phyloP scores from a whole-genome alignment of 2,329 filamentous ascomycete genomes.

The Colletotrichum ledebouriae region DNA sequence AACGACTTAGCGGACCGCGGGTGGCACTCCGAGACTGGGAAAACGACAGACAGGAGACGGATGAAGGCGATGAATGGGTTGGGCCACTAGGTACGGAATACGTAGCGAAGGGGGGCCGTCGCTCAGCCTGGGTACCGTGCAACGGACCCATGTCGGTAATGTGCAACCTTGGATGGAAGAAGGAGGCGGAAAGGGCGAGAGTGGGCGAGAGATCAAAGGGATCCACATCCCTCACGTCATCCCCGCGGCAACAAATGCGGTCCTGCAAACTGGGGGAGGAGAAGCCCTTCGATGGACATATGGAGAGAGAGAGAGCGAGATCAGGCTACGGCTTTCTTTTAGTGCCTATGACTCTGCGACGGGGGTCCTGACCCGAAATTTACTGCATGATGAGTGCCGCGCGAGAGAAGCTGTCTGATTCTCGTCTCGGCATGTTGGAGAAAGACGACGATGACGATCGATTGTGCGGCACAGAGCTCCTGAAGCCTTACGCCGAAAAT shows the following conservation, averaged over 20 bases:
- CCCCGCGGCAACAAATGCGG: slow-evolving; percentile 32
- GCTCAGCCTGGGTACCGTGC: slow-evolving; percentile 25
- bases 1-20: slow-evolving; percentile 24
- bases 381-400: background rate
- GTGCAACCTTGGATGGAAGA: slow-evolving; percentile 5
- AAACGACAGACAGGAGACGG: background rate
- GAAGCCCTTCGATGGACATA: background rate
- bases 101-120: background rate
- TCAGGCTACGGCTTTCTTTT: slow-evolving; percentile 13
- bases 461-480: too few relatives aligned
- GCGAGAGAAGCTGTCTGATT: background rate
- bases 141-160: slow-evolving; percentile 20
- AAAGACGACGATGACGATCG: background rate
- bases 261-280: background rate
- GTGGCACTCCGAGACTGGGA: slow-evolving; percentile 40
- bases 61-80: slow-evolving; percentile 5
- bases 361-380: background rate
- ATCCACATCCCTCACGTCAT: slow-evolving; percentile 38
- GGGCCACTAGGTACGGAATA: background rate
- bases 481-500: too few relatives aligned
- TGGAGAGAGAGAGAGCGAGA: background rate
- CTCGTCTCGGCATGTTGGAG: slow-evolving; percentile 17
- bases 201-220: slow-evolving; percentile 5
- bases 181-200: slow-evolving; percentile 24
- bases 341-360: background rate